These are phyloP conservation scores for Clarireedia monteithiana DNA, from an alignment of 2,329 filamentous ascomycete genomes.

Conservation along the genomic window DNA sequence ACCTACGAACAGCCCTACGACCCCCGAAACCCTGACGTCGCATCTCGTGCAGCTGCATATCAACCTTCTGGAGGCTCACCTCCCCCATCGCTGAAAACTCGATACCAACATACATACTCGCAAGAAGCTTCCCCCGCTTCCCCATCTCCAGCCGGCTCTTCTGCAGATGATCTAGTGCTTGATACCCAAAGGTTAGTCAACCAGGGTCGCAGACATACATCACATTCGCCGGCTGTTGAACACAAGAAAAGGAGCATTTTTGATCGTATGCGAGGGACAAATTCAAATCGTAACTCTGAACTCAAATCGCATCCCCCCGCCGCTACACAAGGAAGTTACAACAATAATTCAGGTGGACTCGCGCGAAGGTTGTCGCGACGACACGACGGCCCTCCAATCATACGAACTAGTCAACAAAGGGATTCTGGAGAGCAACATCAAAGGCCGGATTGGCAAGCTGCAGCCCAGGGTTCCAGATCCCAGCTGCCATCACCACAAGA, in stretches of 20 bases:
- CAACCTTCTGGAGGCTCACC: slow-evolving; percentile 16
- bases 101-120: slow-evolving; percentile 22
- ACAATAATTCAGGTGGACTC: slow-evolving; percentile 43
- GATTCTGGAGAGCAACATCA: slow-evolving; percentile 34
- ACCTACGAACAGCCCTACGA: slow-evolving; percentile 13
- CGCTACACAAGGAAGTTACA: slow-evolving; percentile 18
- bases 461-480: slow-evolving; percentile 26
- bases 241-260: slow-evolving; percentile 28
- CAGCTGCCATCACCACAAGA: slow-evolving; percentile 27
- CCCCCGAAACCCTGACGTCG: slow-evolving; percentile 17
- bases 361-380: slow-evolving; percentile 49
- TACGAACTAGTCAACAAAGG: slow-evolving; percentile 36
- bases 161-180: slow-evolving; percentile 24
- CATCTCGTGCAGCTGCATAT: slow-evolving; percentile 19
- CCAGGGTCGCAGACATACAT: slow-evolving; percentile 11
- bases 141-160: slow-evolving; percentile 14
- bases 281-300: slow-evolving; percentile 20
- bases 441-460: slow-evolving; percentile 28
- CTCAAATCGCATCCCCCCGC: slow-evolving; percentile 15
- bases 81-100: slow-evolving; percentile 18
- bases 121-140: slow-evolving; percentile 12
- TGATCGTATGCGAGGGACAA: slow-evolving; percentile 24
- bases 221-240: slow-evolving; percentile 17
- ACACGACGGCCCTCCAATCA: slow-evolving; percentile 38
- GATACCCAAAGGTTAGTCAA: slow-evolving; percentile 18